A percentile compares a stretch with the other conserved stretches of the same genome.
Conservation (phyloP, 768 basidiomycete species). For the Rubroboletus pulcherrimus region DNA sequence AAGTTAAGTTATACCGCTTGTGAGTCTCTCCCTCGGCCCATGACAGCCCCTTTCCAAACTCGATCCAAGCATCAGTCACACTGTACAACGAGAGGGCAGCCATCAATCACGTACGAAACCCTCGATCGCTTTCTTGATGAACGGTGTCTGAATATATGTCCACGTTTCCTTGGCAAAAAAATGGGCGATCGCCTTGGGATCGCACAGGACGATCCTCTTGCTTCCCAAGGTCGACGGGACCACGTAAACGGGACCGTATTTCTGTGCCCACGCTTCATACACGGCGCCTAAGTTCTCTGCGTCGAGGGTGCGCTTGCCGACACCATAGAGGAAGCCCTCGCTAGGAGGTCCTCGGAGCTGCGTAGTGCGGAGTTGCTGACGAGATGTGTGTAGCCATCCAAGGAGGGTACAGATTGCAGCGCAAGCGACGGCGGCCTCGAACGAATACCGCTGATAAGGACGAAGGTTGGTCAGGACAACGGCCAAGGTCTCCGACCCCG, state of each 20-base stretch:
- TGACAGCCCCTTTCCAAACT: constrained; percentile 30
- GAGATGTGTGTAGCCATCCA: background rate
- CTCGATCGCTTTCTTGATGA: constrained; percentile 34
- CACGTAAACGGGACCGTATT: constrained; percentile 12
- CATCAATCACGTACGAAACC: background rate
- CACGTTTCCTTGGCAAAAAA: constrained; percentile 1
- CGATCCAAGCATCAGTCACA: background rate
- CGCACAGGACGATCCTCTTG: constrained; percentile 24
- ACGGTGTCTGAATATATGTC: constrained; percentile 39
- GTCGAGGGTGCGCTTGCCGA: background rate
- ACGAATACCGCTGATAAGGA: background rate
- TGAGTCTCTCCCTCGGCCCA: background rate
- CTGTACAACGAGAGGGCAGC: background rate
- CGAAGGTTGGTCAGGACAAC: background rate
- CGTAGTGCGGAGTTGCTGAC: constrained; percentile 2
- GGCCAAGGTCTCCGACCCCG: background rate
- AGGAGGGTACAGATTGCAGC: constrained; percentile 3
- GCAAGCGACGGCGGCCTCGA: background rate
- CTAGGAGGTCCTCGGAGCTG: constrained; percentile 14
- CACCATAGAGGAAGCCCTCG: constrained; percentile 15
- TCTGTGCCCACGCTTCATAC: constrained; percentile 17
- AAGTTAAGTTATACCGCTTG: constrained; percentile 15
- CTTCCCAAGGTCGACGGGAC: constrained; percentile 7
- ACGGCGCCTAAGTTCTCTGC: background rate
- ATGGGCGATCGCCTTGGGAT: constrained; percentile 34